A percentile compares a stretch with the other conserved stretches of the same genome.
These are phyloP conservation scores for Diaporthe vexans DNA, from an alignment of 2,329 filamentous ascomycete genomes.

Conservation along the genomic window DNA sequence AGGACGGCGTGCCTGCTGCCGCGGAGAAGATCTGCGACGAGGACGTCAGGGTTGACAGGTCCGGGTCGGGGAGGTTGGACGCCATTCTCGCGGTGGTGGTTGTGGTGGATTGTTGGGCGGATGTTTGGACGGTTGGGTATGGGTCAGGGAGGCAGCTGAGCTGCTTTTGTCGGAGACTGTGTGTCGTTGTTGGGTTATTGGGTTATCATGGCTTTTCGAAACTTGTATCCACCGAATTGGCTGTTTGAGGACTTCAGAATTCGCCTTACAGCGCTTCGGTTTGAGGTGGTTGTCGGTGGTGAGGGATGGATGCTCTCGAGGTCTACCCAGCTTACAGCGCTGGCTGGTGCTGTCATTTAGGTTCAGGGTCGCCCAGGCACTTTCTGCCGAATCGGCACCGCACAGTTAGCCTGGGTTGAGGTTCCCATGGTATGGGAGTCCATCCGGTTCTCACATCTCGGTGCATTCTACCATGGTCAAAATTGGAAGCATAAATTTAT, in stretches of 20 bases:
- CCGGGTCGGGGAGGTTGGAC: constrained; percentile 58
- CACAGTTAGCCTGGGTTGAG: too few species aligned
- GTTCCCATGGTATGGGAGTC: too few species aligned
- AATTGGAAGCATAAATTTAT: neutral
- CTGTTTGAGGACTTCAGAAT: neutral
- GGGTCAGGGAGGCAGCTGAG: constrained; percentile 8
- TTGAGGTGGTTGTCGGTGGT: neutral
- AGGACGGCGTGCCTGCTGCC: constrained; percentile 53
- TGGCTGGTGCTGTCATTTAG: constrained; percentile 37
- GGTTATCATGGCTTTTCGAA: constrained; percentile 36
- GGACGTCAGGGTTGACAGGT: constrained; percentile 63
- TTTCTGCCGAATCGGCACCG: constrained; percentile 40
- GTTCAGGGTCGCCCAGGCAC: constrained; percentile 1
- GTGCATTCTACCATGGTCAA: neutral
- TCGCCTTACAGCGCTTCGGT: neutral
- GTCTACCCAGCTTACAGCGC: neutral
- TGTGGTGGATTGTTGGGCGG: neutral
- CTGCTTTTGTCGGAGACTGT: constrained; percentile 12
- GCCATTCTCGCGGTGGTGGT: constrained; percentile 51
- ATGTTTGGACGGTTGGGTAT: neutral
- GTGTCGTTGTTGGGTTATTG: neutral
- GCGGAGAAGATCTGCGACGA: constrained; percentile 66
- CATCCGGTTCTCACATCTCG: neutral
- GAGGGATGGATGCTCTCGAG: neutral
- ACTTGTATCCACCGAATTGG: neutral